phyloP scores from a whole-genome alignment of 2,329 filamentous ascomycete genomes.

The Incumbomyces delicatus region DNA sequence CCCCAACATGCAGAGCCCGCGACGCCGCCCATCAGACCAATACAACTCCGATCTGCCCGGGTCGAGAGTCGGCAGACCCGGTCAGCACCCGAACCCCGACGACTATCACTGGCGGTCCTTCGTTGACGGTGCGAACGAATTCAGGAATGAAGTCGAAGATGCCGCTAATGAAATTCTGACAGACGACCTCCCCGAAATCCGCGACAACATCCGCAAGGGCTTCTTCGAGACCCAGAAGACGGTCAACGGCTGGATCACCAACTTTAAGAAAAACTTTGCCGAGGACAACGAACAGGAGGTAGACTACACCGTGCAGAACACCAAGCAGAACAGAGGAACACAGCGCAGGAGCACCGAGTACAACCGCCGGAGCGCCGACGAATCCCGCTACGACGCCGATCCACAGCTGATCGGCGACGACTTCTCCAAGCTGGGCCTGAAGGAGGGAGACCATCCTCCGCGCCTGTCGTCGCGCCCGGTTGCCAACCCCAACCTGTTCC shows the following conservation, averaged over 20 bases:
- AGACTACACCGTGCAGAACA: slow-evolving; percentile 32
- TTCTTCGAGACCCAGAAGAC: slow-evolving; percentile 89
- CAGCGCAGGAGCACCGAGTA: slow-evolving; percentile 44
- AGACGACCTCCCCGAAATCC: slow-evolving; percentile 89
- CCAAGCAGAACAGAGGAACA: slow-evolving; percentile 30
- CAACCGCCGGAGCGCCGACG: slow-evolving; percentile 69
- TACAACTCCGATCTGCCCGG: slow-evolving; percentile 23
- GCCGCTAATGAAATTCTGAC: slow-evolving; percentile 13
- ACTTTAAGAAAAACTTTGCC: slow-evolving; percentile 73
- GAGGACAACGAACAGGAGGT: slow-evolving; percentile 69
- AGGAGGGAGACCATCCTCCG: slow-evolving; percentile 50
- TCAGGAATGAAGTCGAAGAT: not conserved
- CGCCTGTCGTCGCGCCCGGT: slow-evolving; percentile 53
- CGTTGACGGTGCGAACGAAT: slow-evolving; percentile 54
- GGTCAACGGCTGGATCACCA: slow-evolving; percentile 86
- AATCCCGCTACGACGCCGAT: slow-evolving; percentile 88
- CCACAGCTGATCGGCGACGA: slow-evolving; percentile 83
- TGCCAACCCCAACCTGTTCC: slow-evolving; percentile 73
- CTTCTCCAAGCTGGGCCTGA: slow-evolving; percentile 59
- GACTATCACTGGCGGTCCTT: slow-evolving; percentile 60
- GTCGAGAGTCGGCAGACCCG: slow-evolving; percentile 22
- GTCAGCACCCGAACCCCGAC: slow-evolving; percentile 36
- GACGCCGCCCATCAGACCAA: slow-evolving; percentile 23
- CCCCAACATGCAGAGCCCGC: slow-evolving; percentile 16
- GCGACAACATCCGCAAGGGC: slow-evolving; percentile 85